These are phyloP conservation scores for Rhodofomes roseus DNA, from an alignment of 1,284 basidiomycete species.

Conservation along the genomic window DNA sequence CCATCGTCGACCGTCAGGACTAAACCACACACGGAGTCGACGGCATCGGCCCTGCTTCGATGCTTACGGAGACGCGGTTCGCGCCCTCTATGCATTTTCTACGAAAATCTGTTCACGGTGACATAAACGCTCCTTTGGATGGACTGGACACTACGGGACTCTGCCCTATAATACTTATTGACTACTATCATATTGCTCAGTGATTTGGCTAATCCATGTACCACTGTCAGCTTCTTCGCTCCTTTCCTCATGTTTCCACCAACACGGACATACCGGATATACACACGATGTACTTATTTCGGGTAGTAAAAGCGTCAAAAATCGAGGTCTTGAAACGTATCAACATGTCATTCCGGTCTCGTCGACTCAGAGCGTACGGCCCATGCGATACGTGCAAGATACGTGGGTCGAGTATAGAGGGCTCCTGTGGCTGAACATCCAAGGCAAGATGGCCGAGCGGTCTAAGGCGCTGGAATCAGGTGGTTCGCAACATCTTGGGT, in stretches of 20 bases:
- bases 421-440: too few relatives aligned
- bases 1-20: constrained; percentile 20
- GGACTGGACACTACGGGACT: not conserved
- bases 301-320: not conserved
- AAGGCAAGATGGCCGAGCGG: constrained; percentile 28
- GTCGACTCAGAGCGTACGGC: too few relatives aligned
- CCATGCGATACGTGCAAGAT: too few relatives aligned
- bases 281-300: not conserved
- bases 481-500: not conserved
- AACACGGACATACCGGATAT: not conserved
- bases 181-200: not conserved
- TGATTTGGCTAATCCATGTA: not conserved
- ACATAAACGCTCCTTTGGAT: not conserved
- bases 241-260: not conserved
- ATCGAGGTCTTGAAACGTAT: too few relatives aligned
- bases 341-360: too few relatives aligned
- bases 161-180: not conserved
- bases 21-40: not conserved
- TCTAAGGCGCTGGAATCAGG: constrained; percentile 34
- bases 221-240: too few relatives aligned
- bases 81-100: not conserved
- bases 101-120: not conserved
- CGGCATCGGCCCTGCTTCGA: not conserved
- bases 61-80: not conserved
- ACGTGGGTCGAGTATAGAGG: too few relatives aligned